Percentiles rank a stretch among this genome's conserved stretches.
These are phyloP conservation scores for Limtongia smithiae DNA, from an alignment of 805 yeast genomes.

Conservation along the genomic window DNA sequence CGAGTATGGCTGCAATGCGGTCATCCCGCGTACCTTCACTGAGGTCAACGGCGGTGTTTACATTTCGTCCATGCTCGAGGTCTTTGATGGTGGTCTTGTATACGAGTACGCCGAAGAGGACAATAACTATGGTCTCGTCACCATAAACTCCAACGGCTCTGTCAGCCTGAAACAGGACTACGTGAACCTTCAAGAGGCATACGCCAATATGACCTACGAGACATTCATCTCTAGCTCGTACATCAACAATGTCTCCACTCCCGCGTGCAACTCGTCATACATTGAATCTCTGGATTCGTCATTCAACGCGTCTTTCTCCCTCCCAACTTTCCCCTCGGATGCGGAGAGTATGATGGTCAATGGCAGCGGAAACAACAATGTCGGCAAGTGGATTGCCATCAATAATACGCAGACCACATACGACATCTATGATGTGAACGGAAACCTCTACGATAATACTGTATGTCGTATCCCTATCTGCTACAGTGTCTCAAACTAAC, in stretches of 20 bases:
- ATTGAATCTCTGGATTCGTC: conserved; percentile 29
- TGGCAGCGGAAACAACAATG: conserved; percentile 41
- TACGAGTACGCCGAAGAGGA: conserved; percentile 87
- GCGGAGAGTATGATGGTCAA: conserved; percentile 36
- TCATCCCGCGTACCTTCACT: conserved; percentile 68
- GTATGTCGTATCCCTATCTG: background rate
- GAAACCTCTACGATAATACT: conserved; percentile 33
- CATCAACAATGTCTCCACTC: conserved; percentile 25
- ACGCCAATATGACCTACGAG: conserved; percentile 41
- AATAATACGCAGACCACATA: conserved; percentile 32
- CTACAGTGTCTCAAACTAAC: background rate
- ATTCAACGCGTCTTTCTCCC: conserved; percentile 35
- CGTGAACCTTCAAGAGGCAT: conserved; percentile 55
- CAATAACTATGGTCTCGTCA: conserved; percentile 76
- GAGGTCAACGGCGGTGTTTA: conserved; percentile 65
- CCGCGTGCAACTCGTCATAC: conserved; percentile 30
- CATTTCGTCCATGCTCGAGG: conserved; percentile 71
- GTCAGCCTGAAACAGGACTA: conserved; percentile 55
- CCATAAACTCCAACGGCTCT: conserved; percentile 44
- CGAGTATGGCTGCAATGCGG: conserved; percentile 81
- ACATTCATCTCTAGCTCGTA: conserved; percentile 10
- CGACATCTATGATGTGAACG: conserved; percentile 35
- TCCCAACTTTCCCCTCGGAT: conserved; percentile 39
- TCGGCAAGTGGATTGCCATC: conserved; percentile 37
- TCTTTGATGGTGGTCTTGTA: conserved; percentile 93